A percentile compares a stretch with the other conserved stretches of the same genome.
Conservation (phyloP, 192 early-diverging fungal species). For the Entomortierella lignicola region DNA sequence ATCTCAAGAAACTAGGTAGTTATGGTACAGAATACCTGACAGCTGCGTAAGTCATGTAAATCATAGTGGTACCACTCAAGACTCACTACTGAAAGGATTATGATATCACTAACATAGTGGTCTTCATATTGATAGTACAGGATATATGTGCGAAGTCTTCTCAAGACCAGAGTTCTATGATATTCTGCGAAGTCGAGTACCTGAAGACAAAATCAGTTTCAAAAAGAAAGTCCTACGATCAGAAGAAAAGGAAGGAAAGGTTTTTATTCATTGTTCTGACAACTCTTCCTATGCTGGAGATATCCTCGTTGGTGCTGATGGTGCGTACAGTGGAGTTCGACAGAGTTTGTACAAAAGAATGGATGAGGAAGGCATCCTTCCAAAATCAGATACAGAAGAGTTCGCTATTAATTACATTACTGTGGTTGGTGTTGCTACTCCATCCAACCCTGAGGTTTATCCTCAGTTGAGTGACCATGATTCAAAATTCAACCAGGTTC, state of each 20-base stretch:
- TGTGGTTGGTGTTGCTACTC: too few species aligned
- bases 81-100: too few species aligned
- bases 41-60: too few species aligned
- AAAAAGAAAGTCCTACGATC: background rate
- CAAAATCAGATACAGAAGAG: background rate
- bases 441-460: too few species aligned
- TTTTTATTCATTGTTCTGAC: conserved; percentile 4
- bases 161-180: background rate
- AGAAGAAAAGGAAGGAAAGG: background rate
- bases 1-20: too few species aligned
- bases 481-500: too few species aligned
- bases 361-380: background rate
- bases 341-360: background rate
- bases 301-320: conserved; percentile 2
- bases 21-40: too few species aligned
- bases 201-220: background rate
- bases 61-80: too few species aligned
- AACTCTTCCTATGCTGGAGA: background rate
- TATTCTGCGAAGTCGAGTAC: background rate
- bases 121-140: too few species aligned
- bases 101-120: too few species aligned
- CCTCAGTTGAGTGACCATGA: too few species aligned
- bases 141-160: background rate
- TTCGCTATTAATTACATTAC: background rate
- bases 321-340: conserved; percentile 1